Evolutionary conservation across 2,329 filamentous ascomycete species (phyloP).

Genomic region (Chaetomiaceae sp.): DNA sequence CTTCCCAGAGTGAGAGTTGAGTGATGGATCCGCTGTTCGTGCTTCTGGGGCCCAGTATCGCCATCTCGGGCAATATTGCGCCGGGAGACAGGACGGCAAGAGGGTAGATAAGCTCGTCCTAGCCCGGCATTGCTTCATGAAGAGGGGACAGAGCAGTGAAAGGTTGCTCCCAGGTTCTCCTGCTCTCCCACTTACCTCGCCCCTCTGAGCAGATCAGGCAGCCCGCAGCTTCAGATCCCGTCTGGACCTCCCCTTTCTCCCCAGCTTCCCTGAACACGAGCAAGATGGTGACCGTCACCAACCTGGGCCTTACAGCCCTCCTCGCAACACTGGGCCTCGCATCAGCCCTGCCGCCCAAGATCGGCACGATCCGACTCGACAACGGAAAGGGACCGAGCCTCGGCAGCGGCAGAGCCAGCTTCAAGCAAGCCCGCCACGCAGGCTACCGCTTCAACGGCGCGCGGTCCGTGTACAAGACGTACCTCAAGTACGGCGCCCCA

Average conservation of each 20-base stretch:
- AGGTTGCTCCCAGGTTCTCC: background rate
- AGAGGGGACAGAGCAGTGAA: background rate
- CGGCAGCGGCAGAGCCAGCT: constrained; percentile 22
- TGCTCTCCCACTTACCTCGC: background rate
- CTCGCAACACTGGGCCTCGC: constrained; percentile 19
- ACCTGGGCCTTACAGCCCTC: constrained; percentile 17
- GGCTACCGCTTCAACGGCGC: constrained; percentile 32
- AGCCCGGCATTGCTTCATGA: background rate
- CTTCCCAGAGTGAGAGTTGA: background rate
- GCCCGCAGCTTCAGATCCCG: background rate
- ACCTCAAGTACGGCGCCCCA: constrained; percentile 36
- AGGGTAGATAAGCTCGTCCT: constrained; percentile 17
- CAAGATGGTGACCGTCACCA: constrained; percentile 20
- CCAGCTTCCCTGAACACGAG: background rate
- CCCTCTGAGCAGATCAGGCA: background rate
- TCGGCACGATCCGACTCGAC: constrained; percentile 21
- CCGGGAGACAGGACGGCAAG: background rate
- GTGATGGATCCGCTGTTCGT: background rate
- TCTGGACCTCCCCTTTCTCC: background rate
- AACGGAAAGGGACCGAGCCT: constrained; percentile 1
- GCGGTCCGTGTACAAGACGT: constrained; percentile 35
- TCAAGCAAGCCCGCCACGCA: constrained; percentile 34
- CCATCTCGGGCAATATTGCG: constrained; percentile 13
- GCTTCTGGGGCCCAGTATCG: constrained; percentile 7
- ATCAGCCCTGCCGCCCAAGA: constrained; percentile 24